Evolutionary conservation across 257 asterid species (phyloP).

Genomic region (Gynochthodes officinalis): DNA sequence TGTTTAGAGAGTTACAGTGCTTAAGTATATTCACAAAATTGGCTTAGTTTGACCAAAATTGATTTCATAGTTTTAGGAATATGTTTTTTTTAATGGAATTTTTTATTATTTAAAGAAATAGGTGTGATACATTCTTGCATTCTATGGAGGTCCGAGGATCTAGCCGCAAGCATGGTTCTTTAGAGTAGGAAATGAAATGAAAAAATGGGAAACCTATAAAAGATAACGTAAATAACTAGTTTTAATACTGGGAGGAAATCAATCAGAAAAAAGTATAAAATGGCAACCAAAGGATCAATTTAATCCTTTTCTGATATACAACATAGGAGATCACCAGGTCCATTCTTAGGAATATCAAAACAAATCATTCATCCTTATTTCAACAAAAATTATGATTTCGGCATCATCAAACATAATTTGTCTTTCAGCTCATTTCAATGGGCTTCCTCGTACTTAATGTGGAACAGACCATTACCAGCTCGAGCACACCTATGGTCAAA

Average conservation of each 20-base stretch:
- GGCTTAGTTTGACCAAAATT: background rate
- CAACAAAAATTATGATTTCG: too few species aligned
- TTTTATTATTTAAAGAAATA: too few species aligned
- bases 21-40: background rate
- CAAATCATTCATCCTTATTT: background rate
- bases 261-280: background rate
- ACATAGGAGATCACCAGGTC: background rate
- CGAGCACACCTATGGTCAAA: background rate
- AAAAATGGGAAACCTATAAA: too few species aligned
- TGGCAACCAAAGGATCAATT: background rate
- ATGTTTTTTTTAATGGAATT: too few species aligned
- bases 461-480: background rate
- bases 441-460: background rate
- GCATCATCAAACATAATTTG: too few species aligned
- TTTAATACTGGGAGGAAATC: too few species aligned
- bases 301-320: too few species aligned
- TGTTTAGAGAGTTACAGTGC: background rate
- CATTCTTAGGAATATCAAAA: background rate
- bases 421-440: background rate
- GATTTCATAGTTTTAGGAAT: too few species aligned
- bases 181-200: background rate
- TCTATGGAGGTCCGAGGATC: too few species aligned
- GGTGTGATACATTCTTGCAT: too few species aligned
- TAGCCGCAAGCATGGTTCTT: too few species aligned
- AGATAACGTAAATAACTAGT: too few species aligned